A percentile compares a stretch with the other conserved stretches of the same genome.
These are phyloP conservation scores for Macrocybe gigantea DNA, from an alignment of 768 basidiomycete genomes.

Conservation along the genomic window DNA sequence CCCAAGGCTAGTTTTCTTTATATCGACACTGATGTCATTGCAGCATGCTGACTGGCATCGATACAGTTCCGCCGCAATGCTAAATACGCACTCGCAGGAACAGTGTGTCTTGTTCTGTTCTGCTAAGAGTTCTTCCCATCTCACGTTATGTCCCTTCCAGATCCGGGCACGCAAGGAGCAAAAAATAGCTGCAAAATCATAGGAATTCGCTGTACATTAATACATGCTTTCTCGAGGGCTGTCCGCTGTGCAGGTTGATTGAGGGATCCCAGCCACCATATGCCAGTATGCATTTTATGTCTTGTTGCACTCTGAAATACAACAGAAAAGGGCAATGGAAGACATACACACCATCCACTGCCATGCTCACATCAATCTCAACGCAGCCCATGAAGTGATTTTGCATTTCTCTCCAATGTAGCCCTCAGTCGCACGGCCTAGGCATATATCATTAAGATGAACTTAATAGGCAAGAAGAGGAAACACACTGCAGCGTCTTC, in stretches of 20 bases:
- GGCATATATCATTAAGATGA: neutral
- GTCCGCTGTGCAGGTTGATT: neutral
- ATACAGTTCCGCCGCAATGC: slow-evolving; percentile 82
- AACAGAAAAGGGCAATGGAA: slow-evolving; percentile 1
- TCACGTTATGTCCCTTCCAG: slow-evolving; percentile 25
- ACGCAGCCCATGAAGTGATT: slow-evolving; percentile 25
- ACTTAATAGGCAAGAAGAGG: neutral
- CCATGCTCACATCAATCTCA: too few species aligned
- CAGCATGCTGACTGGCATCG: neutral
- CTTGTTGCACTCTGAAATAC: slow-evolving; percentile 7
- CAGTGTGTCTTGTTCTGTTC: slow-evolving; percentile 40
- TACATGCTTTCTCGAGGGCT: neutral
- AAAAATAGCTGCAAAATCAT: slow-evolving; percentile 40
- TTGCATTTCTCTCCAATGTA: slow-evolving; percentile 50
- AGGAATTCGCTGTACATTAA: neutral
- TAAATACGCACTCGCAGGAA: slow-evolving; percentile 64
- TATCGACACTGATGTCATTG: slow-evolving; percentile 4
- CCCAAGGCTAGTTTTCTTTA: slow-evolving; percentile 51
- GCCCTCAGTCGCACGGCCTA: slow-evolving; percentile 70
- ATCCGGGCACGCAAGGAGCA: slow-evolving; percentile 62
- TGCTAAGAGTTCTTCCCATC: neutral
- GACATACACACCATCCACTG: too few species aligned
- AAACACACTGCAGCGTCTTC: slow-evolving; percentile 75
- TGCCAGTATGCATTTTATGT: neutral
- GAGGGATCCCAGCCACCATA: neutral